Conservation (phyloP, 768 basidiomycete genomes). For the Mycena vulgaris region DNA sequence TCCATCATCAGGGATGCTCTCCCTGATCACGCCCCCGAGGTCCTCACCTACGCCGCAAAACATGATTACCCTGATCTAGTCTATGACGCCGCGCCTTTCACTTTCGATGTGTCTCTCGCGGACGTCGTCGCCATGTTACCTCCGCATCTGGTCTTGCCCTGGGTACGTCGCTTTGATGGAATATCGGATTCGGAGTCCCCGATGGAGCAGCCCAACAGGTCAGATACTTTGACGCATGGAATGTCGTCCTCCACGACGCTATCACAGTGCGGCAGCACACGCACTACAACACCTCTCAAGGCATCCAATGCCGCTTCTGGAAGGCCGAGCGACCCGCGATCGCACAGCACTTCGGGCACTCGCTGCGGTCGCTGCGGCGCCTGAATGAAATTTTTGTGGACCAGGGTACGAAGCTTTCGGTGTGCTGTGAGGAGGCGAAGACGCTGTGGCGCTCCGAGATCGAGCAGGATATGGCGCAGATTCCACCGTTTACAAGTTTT, state of each 20-base stretch:
- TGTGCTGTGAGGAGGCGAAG: constrained; percentile 24
- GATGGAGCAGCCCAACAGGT: neutral
- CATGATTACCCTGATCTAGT: constrained; percentile 45
- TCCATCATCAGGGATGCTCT: constrained; percentile 7
- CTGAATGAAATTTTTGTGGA: constrained; percentile 8
- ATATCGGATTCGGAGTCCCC: no score
- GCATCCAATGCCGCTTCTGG: constrained; percentile 15
- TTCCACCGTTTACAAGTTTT: constrained; percentile 21
- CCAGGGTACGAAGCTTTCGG: neutral
- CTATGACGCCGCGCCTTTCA: constrained; percentile 38
- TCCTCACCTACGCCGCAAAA: constrained; percentile 45
- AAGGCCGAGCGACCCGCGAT: constrained; percentile 21
- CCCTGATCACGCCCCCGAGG: constrained; percentile 38
- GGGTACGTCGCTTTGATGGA: constrained; percentile 36
- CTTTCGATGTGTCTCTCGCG: constrained; percentile 38
- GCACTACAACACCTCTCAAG: neutral
- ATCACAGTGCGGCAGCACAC: constrained; percentile 12
- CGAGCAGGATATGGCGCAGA: constrained; percentile 14
- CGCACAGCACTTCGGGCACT: constrained; percentile 31
- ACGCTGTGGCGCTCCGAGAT: constrained; percentile 13
- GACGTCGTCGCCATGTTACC: constrained; percentile 41
- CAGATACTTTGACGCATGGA: constrained; percentile 28
- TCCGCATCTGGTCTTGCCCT: constrained; percentile 40
- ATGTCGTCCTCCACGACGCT: constrained; percentile 23
- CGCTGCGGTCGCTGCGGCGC: constrained; percentile 26